Evolutionary conservation across 73 alveolate species (phyloP).

Genomic region (Paramecium octaurelia): DNA sequence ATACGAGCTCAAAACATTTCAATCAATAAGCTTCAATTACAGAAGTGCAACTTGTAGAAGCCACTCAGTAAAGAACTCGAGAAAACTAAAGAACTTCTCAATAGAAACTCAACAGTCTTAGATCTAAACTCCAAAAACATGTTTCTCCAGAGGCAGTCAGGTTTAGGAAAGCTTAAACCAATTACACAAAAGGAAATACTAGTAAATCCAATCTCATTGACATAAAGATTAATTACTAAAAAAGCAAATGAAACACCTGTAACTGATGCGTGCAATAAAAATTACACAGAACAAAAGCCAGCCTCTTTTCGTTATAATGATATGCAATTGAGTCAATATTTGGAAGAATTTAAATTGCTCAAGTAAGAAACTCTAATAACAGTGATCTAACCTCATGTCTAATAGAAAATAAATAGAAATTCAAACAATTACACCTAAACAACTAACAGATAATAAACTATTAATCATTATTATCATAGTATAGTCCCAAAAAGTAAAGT

Average conservation of each 20-base stretch:
- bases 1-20: slow-evolving; percentile 28
- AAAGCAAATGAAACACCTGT: neutral
- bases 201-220: slow-evolving; percentile 18
- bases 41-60: neutral
- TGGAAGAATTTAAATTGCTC: neutral
- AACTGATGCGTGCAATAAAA: neutral
- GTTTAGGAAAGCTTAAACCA: neutral
- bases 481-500: neutral
- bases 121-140: neutral
- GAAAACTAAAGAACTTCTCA: slow-evolving; percentile 4
- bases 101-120: neutral
- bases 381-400: neutral
- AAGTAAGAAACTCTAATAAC: neutral
- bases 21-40: neutral
- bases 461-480: neutral
- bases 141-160: neutral
- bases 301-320: neutral
- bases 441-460: neutral
- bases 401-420: neutral
- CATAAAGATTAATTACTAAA: neutral
- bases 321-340: neutral
- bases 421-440: neutral
- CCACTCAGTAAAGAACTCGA: neutral
- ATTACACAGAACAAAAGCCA: neutral
- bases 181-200: neutral